Base-by-base conservation (phyloP, 805 yeast genomes). In the Brettanomyces naardenensis region DNA sequence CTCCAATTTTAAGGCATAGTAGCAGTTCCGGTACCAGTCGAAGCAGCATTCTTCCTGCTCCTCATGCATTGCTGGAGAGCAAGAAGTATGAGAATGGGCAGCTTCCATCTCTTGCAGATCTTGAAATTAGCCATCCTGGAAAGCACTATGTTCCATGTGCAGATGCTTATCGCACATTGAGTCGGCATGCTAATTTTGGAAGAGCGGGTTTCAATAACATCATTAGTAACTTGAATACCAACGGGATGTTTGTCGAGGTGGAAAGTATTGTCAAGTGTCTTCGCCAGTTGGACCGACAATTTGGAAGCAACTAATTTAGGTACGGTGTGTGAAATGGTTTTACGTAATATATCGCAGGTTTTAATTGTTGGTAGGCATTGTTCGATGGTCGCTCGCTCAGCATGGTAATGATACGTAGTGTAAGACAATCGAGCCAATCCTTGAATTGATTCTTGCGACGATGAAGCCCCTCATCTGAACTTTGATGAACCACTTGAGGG, bases 221-320 rank as follows among this genome's bases (percentile, higher is more conserved):
- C 44, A 88, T 86, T 4, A 83, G 83, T 11, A 75, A 80, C 48
- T 68, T 87, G 46, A 76, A 81, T 22, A 83, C 94, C 1, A 66
- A 82, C 44, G 95, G 95, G 3, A 83, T 84, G 81, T 86, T 81
- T 51, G 95, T 88, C 33, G 96, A 88, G 52, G 95, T 84, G n/a
- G 86, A 81, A 51, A 76, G 87, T 48, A 92, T 88, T 25, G 95
- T 92, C 22, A 81, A 82, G 49, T 88, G 86, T 17, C 62, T 87
- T 44, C 66, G 95, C 26, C 92, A 86, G 49, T 65, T 88, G 52
- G 95, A 88, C 57, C 69, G 84, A 52, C 67, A 80, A 48, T 65
- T 78, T 44, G 58, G 58, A 9, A 52, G 55, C 38, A 52, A 54
- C 31, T 51, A 40, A n/a, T n/a, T n/a, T n/a, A n/a, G n/a, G n/a